phyloP scores from a whole-genome alignment of 352 stramenopile genomes.

The Phytopythium aichiense region DNA sequence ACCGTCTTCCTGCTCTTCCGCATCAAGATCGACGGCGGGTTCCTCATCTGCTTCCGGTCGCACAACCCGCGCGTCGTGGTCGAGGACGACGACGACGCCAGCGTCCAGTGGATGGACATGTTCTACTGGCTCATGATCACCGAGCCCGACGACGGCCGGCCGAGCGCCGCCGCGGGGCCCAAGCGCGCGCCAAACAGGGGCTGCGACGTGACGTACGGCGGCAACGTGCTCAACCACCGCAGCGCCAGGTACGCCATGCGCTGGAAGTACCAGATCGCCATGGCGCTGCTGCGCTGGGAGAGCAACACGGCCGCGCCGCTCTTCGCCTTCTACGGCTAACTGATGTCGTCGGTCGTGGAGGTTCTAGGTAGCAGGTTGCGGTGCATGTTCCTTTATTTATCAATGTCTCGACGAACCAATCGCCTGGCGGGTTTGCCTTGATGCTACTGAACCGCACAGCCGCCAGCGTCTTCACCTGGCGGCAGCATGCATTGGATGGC shows the following conservation, averaged over 20 bases:
- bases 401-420: too few species aligned
- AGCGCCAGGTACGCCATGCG: slow-evolving; percentile 57
- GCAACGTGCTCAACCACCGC: slow-evolving; percentile 58
- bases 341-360: too few species aligned
- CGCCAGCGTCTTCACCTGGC: slow-evolving; percentile 2
- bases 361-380: not conserved
- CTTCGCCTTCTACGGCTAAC: slow-evolving; percentile 58
- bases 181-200: slow-evolving; percentile 14
- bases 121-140: slow-evolving; percentile 77
- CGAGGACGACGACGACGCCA: slow-evolving; percentile 52
- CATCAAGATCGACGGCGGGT: slow-evolving; percentile 48
- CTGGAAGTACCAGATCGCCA: slow-evolving; percentile 84
- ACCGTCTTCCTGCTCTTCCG: slow-evolving; percentile 75
- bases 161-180: slow-evolving; percentile 10
- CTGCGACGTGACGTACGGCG: slow-evolving; percentile 68
- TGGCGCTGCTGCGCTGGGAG: slow-evolving; percentile 72
- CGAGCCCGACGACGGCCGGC: slow-evolving; percentile 17
- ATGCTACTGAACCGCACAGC: not conserved
- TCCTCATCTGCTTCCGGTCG: slow-evolving; percentile 70
- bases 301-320: slow-evolving; percentile 73
- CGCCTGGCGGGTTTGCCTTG: not conserved
- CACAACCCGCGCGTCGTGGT: slow-evolving; percentile 56
- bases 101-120: slow-evolving; percentile 78
- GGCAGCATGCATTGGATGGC: slow-evolving; percentile 37
- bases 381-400: not conserved